phyloP scores from a whole-genome alignment of 2,329 filamentous ascomycete species.

The Zasmidium cellare region DNA sequence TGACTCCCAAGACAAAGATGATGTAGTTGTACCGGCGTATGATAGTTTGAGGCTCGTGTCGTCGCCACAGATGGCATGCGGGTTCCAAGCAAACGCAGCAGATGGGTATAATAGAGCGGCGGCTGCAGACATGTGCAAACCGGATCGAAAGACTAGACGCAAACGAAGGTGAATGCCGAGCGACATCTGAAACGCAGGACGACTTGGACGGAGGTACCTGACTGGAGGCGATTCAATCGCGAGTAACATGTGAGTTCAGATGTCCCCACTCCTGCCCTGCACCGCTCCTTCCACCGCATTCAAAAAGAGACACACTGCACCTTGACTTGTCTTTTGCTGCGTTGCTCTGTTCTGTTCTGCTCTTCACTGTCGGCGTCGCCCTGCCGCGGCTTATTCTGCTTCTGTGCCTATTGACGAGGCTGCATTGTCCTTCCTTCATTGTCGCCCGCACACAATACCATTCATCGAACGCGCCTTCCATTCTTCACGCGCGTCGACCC shows the following conservation, averaged over 20 bases:
- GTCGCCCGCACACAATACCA: neutral
- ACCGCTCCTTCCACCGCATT: neutral
- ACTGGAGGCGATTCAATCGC: too few species aligned
- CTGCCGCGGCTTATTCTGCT: neutral
- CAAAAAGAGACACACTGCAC: neutral
- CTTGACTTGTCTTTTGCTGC: neutral
- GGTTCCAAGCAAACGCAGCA: neutral
- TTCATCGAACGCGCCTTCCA: constrained; percentile 2
- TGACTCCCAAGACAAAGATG: constrained; percentile 22
- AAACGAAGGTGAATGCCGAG: neutral
- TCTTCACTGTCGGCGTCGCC: neutral
- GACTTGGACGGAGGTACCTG: neutral
- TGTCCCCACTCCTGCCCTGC: neutral
- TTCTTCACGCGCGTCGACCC: neutral
- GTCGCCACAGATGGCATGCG: constrained; percentile 5
- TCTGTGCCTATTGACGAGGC: constrained; percentile 2
- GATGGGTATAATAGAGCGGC: constrained; percentile 6
- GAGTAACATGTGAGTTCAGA: neutral
- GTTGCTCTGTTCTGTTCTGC: neutral
- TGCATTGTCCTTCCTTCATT: constrained; percentile 6
- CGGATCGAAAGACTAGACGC: neutral
- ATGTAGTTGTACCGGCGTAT: constrained; percentile 4
- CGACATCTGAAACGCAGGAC: neutral
- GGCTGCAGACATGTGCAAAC: neutral
- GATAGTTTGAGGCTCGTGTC: neutral